Conservation (phyloP, 108 stramenopile species). For the Nitzschia putrida region DNA sequence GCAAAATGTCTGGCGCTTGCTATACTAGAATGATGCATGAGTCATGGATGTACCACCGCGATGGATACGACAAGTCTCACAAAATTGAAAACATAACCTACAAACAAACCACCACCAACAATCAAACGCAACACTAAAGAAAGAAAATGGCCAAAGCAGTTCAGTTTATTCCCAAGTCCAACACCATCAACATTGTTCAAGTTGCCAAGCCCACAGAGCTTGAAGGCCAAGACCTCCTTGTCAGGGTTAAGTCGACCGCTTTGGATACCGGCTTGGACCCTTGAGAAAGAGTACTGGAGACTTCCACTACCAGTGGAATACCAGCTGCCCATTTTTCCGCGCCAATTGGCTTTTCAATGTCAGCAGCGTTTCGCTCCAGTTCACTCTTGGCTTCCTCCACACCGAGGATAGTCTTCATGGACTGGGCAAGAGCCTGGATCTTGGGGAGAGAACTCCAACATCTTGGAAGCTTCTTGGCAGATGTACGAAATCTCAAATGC, state of each 20-base stretch:
- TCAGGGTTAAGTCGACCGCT: conserved; percentile 34
- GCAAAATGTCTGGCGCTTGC: too few relatives aligned
- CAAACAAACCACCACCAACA: too few relatives aligned
- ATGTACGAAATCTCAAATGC: conserved; percentile 64
- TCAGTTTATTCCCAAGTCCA: not conserved
- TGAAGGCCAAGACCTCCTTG: conserved; percentile 14
- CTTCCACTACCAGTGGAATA: too few relatives aligned
- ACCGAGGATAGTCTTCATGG: conserved; percentile 26
- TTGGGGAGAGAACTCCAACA: conserved; percentile 9
- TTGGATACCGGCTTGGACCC: conserved; percentile 33
- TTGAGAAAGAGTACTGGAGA: too few relatives aligned
- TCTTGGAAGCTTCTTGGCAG: conserved; percentile 51
- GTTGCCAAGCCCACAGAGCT: not conserved
- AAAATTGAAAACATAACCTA: not conserved
- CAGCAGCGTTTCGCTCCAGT: conserved; percentile 12
- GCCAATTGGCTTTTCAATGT: conserved; percentile 32
- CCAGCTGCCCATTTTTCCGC: conserved; percentile 21
- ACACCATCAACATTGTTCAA: not conserved
- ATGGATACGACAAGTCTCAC: not conserved
- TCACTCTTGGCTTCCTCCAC: conserved; percentile 21
- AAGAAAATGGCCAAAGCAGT: not conserved
- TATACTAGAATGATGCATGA: too few relatives aligned
- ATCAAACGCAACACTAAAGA: not conserved
- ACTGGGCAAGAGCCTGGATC: conserved; percentile 14
- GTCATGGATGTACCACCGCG: not conserved